Evolutionary conservation across 73 alveolate genomes (phyloP), one percentile per base, ranked within the genome.

Genomic region (Stentor roeselii): DNA sequence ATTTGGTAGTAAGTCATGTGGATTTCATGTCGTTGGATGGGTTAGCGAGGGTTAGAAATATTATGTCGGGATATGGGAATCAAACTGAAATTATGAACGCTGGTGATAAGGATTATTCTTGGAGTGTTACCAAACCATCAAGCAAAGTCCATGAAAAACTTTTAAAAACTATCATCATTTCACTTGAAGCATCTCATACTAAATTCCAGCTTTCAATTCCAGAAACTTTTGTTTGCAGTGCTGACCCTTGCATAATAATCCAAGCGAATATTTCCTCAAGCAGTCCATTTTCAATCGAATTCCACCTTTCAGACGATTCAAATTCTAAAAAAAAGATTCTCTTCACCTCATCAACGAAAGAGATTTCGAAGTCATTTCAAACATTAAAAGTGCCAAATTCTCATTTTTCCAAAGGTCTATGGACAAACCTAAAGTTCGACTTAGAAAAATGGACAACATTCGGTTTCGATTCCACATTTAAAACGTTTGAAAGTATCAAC

Each of bases 311-410:
- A 50, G 98, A 94, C 77, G 76, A 95, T 32, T 50, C 89, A n/a
- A 92, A 92, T 76, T 92, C 94, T 31, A 91, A 91, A 78, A 92
- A 96, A 83, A 74, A 97, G 58, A 61, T 94, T 75, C 87, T 94
- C 40, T 94, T 94, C 86, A 91, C 95, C 75, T 41, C 92, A 15
- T 92, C 93, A 76, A 91, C 95, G 42, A 76, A 67, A 59, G 97
- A 91, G 75, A 84, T 94, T 36, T 90, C 83, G 3, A 86, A 88
- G 3, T 89, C 93, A 78, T 97, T 92, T 60, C 89, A 87, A 27
- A 97, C 92, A 88, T 94, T 96, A 41, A 82, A 97, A 85, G 90
- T 94, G 77, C 98, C 98, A 3, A 92, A 92, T 59, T 60, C 89
- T 42, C 82, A 76, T 59, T 92, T 94, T 60, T 90, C 90, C 30